Conservation (phyloP, 1,284 basidiomycete species). For the Mycena citricolor region DNA sequence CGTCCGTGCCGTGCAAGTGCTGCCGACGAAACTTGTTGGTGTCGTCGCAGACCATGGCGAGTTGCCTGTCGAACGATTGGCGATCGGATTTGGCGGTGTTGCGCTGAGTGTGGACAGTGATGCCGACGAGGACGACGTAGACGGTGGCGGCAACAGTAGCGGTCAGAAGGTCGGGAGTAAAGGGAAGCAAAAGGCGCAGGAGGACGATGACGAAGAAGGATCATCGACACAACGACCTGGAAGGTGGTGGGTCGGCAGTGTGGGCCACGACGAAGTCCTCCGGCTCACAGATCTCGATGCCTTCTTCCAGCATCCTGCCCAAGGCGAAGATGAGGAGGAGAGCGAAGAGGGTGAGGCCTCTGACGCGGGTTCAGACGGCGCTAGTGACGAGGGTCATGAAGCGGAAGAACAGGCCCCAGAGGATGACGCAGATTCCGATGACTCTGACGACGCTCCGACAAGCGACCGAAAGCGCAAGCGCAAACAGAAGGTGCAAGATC, state of each 20-base stretch:
- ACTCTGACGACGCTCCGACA: conserved; percentile 32
- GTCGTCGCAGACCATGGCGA: conserved; percentile 89
- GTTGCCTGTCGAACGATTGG: conserved; percentile 88
- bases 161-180: conserved; percentile 12
- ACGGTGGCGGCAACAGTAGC: conserved; percentile 19
- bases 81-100: conserved; percentile 46
- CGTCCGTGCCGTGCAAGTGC: conserved; percentile 84
- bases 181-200: conserved; percentile 12
- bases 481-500: conserved; percentile 52
- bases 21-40: conserved; percentile 89
- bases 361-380: conserved; percentile 21
- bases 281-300: conserved; percentile 81
- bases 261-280: conserved; percentile 87
- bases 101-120: conserved; percentile 31
- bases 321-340: conserved; percentile 36
- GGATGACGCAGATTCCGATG: conserved; percentile 36
- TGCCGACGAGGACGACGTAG: conserved; percentile 44
- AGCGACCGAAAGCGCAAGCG: conserved; percentile 56
- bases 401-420: conserved; percentile 31
- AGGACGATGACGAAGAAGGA: conserved; percentile 41
- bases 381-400: conserved; percentile 26
- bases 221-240: conserved; percentile 21
- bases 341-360: conserved; percentile 36
- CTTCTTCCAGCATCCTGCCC: conserved; percentile 44
- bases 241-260: conserved; percentile 84